phyloP scores from a whole-genome alignment of 1,139 yeast species.

The Suhomyces taliae region DNA sequence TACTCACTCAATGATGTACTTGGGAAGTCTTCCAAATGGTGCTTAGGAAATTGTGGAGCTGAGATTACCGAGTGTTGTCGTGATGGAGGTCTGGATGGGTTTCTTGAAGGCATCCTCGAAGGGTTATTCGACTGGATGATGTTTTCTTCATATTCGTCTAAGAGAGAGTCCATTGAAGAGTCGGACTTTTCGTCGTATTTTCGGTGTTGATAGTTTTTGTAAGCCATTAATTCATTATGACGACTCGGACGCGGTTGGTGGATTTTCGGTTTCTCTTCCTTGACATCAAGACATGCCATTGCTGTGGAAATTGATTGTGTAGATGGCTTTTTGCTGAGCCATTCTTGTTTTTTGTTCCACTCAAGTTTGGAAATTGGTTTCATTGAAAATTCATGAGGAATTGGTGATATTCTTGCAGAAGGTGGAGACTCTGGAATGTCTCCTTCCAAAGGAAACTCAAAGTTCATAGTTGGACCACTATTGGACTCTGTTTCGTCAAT shows the following conservation, averaged over 20 bases:
- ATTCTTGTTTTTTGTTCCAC: conserved; percentile 7
- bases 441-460: conserved; percentile 5
- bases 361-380: conserved; percentile 4
- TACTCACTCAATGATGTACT: conserved; percentile 39
- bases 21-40: conserved; percentile 28
- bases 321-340: conserved; percentile 24
- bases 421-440: conserved; percentile 49
- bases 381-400: conserved; percentile 28
- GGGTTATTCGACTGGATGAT: conserved; percentile 22
- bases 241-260: conserved; percentile 23
- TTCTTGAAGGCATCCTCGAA: conserved; percentile 32
- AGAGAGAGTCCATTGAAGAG: conserved; percentile 52
- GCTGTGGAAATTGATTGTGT: conserved; percentile 22
- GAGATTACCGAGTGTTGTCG: conserved; percentile 28
- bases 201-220: neutral
- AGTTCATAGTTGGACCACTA: neutral
- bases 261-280: conserved; percentile 6
- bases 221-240: neutral
- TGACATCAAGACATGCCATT: conserved; percentile 33
- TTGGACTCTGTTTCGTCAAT: conserved; percentile 16
- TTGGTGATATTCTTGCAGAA: conserved; percentile 46
- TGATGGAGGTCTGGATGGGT: conserved; percentile 30
- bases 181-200: conserved; percentile 27
- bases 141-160: conserved; percentile 53
- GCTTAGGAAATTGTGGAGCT: conserved; percentile 17